These are phyloP conservation scores for Mycena floridula DNA, from an alignment of 768 basidiomycete species.

Conservation along the genomic window DNA sequence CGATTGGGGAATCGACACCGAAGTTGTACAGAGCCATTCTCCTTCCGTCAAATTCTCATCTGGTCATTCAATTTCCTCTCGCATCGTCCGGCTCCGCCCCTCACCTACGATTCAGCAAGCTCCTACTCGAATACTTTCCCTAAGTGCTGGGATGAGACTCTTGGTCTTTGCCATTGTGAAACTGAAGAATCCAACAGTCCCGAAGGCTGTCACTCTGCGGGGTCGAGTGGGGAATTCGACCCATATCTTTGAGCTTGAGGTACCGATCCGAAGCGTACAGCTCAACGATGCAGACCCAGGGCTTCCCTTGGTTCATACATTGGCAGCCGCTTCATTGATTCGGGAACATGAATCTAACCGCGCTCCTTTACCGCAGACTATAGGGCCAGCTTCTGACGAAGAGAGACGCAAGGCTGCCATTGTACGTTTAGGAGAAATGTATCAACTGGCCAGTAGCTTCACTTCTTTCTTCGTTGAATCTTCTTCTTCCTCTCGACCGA, in stretches of 20 bases:
- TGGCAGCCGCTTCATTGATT: slow-evolving; percentile 51
- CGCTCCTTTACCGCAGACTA: slow-evolving; percentile 25
- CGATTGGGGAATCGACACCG: slow-evolving; percentile 41
- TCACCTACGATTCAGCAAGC: slow-evolving; percentile 29
- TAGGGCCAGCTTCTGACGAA: slow-evolving; percentile 18
- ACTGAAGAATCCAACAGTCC: slow-evolving; percentile 20
- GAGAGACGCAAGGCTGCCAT: slow-evolving; percentile 38
- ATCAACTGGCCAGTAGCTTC: slow-evolving; percentile 43
- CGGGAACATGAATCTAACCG: slow-evolving; percentile 37
- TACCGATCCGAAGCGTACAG: slow-evolving; percentile 26
- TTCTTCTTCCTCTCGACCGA: slow-evolving; percentile 32
- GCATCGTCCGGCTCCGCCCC: slow-evolving; percentile 16
- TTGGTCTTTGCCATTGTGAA: slow-evolving; percentile 28
- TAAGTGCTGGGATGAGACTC: slow-evolving; percentile 30
- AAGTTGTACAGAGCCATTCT: slow-evolving; percentile 7
- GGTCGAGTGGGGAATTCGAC: slow-evolving; percentile 30
- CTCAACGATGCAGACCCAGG: slow-evolving; percentile 25
- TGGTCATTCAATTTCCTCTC: slow-evolving; percentile 10
- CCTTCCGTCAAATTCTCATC: slow-evolving; percentile 13
- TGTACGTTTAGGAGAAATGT: slow-evolving; percentile 41
- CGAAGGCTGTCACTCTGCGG: slow-evolving; percentile 24
- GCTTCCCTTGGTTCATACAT: slow-evolving; percentile 40
- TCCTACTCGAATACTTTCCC: slow-evolving; percentile 22
- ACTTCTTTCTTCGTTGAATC: slow-evolving; percentile 58
- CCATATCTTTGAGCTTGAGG: slow-evolving; percentile 19